A percentile compares a stretch with the other conserved stretches of the same genome.
Evolutionary conservation across 1,284 basidiomycete genomes (phyloP).

Genomic region (Tilletia walkeri): DNA sequence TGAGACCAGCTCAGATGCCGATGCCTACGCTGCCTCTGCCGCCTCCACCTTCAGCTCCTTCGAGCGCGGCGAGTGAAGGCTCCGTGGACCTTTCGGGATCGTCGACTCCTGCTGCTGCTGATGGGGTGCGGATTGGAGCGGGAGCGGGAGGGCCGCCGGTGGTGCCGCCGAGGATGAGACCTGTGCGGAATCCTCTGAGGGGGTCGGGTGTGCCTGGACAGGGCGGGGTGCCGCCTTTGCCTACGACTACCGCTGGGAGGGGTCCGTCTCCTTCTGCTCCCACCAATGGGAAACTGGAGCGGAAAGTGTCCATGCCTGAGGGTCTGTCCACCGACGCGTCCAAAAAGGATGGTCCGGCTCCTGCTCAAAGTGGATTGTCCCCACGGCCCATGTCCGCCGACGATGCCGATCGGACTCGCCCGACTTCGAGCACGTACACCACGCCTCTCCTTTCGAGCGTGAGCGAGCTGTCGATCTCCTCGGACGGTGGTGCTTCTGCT

Average conservation of each 20-base stretch:
- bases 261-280: no score
- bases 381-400: neutral
- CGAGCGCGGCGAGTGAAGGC: no score
- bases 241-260: neutral
- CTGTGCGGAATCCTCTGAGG: neutral
- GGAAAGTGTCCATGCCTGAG: no score
- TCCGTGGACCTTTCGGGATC: no score
- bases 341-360: no score
- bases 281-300: no score
- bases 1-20: neutral
- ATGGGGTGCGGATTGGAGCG: no score
- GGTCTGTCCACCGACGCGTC: no score
- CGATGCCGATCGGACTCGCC: neutral
- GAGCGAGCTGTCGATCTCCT: neutral
- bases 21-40: neutral
- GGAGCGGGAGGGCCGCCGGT: neutral
- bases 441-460: neutral
- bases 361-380: no score
- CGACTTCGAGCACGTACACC: neutral
- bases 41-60: neutral
- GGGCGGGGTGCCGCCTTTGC: neutral
- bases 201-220: neutral
- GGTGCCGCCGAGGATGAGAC: constrained; percentile 1
- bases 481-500: no score
- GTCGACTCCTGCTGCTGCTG: no score